Conservation (phyloP, 2,329 filamentous ascomycete species). For the Aspergillus melleus region DNA sequence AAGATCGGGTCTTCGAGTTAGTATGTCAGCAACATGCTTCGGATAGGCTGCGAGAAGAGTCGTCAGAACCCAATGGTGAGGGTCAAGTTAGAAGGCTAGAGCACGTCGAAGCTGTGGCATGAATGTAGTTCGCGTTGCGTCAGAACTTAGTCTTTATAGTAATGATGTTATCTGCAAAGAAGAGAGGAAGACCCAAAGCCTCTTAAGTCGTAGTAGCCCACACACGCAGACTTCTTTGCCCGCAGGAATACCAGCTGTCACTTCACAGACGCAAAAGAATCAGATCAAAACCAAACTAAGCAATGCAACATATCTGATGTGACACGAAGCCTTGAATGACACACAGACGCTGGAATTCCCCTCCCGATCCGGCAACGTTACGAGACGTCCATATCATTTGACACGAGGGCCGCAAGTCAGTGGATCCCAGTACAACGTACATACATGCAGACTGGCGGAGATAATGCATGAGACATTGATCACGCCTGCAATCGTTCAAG, state of each 20-base stretch:
- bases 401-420: neutral
- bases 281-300: neutral
- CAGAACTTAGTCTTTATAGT: too few species aligned
- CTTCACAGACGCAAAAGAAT: neutral
- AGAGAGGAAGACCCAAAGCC: too few species aligned
- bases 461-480: neutral
- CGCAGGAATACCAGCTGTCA: neutral
- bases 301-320: neutral
- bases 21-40: constrained; percentile 45
- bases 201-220: too few species aligned
- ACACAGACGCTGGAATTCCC: constrained; percentile 12
- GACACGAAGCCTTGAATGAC: neutral
- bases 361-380: constrained; percentile 18
- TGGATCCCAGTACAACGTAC: neutral
- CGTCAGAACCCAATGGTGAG: constrained; percentile 7
- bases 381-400: constrained; percentile 7
- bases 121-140: neutral
- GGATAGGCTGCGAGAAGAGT: constrained; percentile 27
- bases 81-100: constrained; percentile 1
- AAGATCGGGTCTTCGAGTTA: constrained; percentile 48
- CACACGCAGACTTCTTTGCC: neutral
- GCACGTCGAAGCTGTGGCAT: constrained; percentile 1
- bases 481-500: neutral
- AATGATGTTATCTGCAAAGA: too few species aligned
- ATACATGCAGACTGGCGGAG: constrained; percentile 1